Conservation (phyloP, 371 early-diverging fungal genomes). For the Mucor racemosus region DNA sequence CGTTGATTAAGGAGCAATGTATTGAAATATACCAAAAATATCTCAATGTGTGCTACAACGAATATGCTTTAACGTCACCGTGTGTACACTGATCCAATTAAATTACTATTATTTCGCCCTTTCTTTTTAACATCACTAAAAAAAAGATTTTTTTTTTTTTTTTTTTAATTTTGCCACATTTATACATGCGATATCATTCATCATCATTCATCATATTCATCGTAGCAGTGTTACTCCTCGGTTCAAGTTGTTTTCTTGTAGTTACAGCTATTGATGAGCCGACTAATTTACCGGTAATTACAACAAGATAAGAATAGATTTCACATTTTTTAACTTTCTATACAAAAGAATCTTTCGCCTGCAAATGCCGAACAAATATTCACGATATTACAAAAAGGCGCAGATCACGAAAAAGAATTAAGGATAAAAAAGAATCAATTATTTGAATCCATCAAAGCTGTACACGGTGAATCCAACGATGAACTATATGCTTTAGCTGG, state of each 20-base stretch:
- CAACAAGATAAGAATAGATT: neutral
- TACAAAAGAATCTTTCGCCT: conserved; percentile 16
- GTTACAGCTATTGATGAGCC: conserved; percentile 11
- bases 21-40: neutral
- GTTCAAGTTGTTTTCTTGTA: conserved; percentile 12
- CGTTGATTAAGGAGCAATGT: conserved; percentile 1
- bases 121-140: conserved; percentile 9
- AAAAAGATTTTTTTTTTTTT: neutral
- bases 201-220: neutral
- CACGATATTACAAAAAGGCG: conserved; percentile 36
- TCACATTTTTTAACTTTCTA: neutral
- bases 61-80: conserved; percentile 5
- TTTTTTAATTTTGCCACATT: conserved; percentile 22
- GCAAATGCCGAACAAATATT: conserved; percentile 28
- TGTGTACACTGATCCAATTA: neutral
- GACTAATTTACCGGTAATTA: conserved; percentile 18
- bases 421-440: conserved; percentile 29
- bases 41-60: neutral
- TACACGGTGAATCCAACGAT: conserved; percentile 29
- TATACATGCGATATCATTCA: neutral
- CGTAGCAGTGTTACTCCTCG: conserved; percentile 13
- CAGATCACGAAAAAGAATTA: conserved; percentile 31
- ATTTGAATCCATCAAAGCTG: conserved; percentile 33
- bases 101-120: neutral
- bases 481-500: conserved; percentile 39